Evolutionary conservation across 352 stramenopile genomes (phyloP), one percentile per base, ranked within the genome.

Genomic region (Phytophthora pini): DNA sequence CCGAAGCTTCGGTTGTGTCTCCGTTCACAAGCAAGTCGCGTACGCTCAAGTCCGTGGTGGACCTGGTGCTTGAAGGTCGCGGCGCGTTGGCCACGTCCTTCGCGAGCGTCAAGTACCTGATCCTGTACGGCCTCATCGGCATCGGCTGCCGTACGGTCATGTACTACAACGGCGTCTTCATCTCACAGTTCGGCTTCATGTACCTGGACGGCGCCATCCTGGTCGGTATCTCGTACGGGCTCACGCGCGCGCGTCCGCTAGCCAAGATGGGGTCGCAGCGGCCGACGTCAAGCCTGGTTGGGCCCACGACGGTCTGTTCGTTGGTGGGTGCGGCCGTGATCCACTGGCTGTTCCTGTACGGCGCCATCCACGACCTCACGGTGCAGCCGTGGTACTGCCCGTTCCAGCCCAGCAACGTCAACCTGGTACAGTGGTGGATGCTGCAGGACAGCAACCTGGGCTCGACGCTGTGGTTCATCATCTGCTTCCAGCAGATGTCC

Each of bases 21-120:
- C 89, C 89, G 32, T 97, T 98, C 72, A 97, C 89, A n/a, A 96
- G 85, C 56, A 82, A 92, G 50, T 84, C 87, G 10, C 87, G 89
- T 9, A 81, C 67, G 26, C 84, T 96, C 15, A 70, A 71, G 40
- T 93, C 84, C 49, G 87, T 96, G 11, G 72, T 92, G 9, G 84
- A 95, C 54, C 67, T 97, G 36, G 68, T 95, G 15, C 76, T 80
- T 22, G 90, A 97, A 63, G 90, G 89, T 57, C 79, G 88, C 47
- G 89, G 87, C 38, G 83, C 88, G 17, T 63, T 97, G 39, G 84
- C 90, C 27, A 95, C 87, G 41, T 90, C 89, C 29, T 89, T 96
- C 24, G 77, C 79, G 29, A 80, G 71, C 22, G 91, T 96, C 79
- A 96, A 95, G 60, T 97, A 89, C 69, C 72, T 94, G 32, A 93